Evolutionary conservation across 164 flowering plant genomes (phyloP).

Genomic region (Tetracentron sinense): DNA sequence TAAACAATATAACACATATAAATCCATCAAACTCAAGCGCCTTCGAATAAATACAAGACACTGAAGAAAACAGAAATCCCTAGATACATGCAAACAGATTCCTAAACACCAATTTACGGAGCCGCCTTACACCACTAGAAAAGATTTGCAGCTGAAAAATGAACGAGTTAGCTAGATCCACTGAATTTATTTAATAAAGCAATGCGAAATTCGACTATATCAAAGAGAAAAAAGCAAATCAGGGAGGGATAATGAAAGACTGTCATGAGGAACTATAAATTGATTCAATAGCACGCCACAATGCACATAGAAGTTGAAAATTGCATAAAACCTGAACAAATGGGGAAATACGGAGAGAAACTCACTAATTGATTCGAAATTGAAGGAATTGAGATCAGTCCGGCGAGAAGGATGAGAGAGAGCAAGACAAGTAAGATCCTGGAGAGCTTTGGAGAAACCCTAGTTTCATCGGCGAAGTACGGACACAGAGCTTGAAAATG

Average conservation of each 20-base stretch:
- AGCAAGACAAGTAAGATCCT: slow-evolving; percentile 49
- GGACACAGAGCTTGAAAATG: slow-evolving; percentile 19
- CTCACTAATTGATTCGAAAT: slow-evolving; percentile 52
- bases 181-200: background rate
- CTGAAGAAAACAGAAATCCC: background rate
- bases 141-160: background rate
- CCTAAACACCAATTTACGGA: background rate
- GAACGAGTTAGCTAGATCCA: background rate
- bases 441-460: slow-evolving; percentile 37
- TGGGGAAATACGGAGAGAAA: background rate
- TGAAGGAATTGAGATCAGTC: slow-evolving; percentile 46
- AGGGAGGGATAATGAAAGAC: background rate
- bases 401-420: slow-evolving; percentile 32
- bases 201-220: background rate
- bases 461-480: slow-evolving; percentile 44
- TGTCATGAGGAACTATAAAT: background rate
- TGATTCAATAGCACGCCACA: background rate
- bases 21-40: background rate
- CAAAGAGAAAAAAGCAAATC: background rate
- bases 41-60: background rate
- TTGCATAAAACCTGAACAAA: background rate
- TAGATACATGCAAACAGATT: background rate
- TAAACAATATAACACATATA: background rate
- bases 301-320: background rate
- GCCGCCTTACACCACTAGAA: background rate